Evolutionary conservation across 768 basidiomycete species (phyloP), one percentile per base, ranked within the genome.

Genomic region (Russula griseocarnosa): DNA sequence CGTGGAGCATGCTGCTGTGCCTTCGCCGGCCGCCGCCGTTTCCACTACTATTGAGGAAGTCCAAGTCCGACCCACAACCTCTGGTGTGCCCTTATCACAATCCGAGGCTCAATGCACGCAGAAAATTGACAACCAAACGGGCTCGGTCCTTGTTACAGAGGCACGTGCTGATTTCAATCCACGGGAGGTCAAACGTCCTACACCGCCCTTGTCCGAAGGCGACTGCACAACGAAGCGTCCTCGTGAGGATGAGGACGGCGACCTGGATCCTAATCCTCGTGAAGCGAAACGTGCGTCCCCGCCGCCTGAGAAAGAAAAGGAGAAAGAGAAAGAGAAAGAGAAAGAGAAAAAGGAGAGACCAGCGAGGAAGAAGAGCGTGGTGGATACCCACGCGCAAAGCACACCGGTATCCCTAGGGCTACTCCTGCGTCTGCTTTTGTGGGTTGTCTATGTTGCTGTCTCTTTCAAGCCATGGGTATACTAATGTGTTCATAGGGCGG

Each of bases 191-290:
- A 77, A 77, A 65, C 69, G 84, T 63, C 85, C 82, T 3, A 83
- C 88, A 13, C 89, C 89, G 20, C 87, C 88, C 32, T 89, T 87
- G 1, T 85, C 87, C 3, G 75, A 78, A 46, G 60, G 69, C 22
- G 71, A 75, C 24, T 66, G 38, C 38, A 22, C 63, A 18, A 49
- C 62, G 11, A 65, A 65, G 26, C 63, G 63, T 5, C 63, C 63
- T 32, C 63, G 63, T 49, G 63, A 65, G 49, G 63, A 65, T 5
- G 63, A 65, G 24, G 63, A 65, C 11, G 49, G 59, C 9, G 55
- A 65, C 40, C 28, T 38, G 26, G 63, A 65, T 46, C 63, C 63
- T 16, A 65, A 65, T 16, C 63, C 63, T 20, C 79, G 82, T 46
- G 81, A 82, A 55, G 72, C 76, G 3, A 85, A 85, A 70, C 75